Base-by-base conservation (phyloP, 164 flowering plant genomes). In the Taxillus chinensis region DNA sequence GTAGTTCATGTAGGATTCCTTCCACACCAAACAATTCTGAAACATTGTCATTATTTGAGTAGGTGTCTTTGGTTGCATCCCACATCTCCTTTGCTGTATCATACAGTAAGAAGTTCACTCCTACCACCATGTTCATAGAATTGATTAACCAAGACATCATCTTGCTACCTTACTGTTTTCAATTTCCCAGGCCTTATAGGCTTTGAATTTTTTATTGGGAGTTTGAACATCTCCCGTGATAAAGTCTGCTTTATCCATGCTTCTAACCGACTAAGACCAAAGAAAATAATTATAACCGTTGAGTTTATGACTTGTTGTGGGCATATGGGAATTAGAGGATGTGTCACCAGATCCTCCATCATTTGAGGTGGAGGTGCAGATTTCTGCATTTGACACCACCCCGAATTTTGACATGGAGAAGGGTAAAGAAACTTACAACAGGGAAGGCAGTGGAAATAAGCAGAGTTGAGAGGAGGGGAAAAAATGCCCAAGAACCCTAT, bases 71-170 rank as follows among this genome's bases (percentile, higher is more conserved):
- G 3, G 41, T 65, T 7, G 66, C 59, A 8, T 65, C 68, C 67
- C 41, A 58, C 3, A 63, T 57, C 37, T 63, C 67, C 9, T 63
- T 38, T 37, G 54, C 55, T 10, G 67, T 63, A 6, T 3, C 11
- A 43, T 70, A 65, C 9, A 70, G 39, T 1, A 70, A 52, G 27
- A 70, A 70, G 41, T 70, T 70, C 27, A 65, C 61, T 7, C 73
- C 62, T 4, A 70, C 50, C 8, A 56, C 69, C 7, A 14, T 56
- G 3, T 17, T 60, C 73, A 70, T 65, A 4, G 69, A 60, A 41
- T 61, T 55, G 45, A 70, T 62, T 4, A 70, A 16, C 66, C 69
- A 70, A 0, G 69, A 65, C 65, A 55, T 70, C 1, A 70, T 53
- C 62, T 27, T 27, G 27, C 27, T 27, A 65, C 46, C 56, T 7